Conservation (phyloP, 768 basidiomycete genomes). For the Phylloporus scabripes region DNA sequence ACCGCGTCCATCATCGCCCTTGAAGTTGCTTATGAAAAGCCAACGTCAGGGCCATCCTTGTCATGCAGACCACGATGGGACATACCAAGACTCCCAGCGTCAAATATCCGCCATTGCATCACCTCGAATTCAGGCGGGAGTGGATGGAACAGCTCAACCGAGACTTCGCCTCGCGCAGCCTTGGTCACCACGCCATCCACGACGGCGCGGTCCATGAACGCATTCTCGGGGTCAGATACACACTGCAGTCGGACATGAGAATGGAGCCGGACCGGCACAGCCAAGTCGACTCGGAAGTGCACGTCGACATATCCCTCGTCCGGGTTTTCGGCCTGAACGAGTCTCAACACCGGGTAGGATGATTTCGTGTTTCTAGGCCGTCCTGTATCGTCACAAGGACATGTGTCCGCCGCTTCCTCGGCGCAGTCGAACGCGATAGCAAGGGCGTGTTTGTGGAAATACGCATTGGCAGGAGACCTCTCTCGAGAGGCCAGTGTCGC, state of each 20-base stretch:
- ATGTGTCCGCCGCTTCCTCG: conserved; percentile 62
- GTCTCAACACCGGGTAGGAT: conserved; percentile 29
- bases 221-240: conserved; percentile 49
- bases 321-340: conserved; percentile 18
- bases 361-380: conserved; percentile 40
- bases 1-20: conserved; percentile 64
- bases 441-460: conserved; percentile 52
- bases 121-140: conserved; percentile 53
- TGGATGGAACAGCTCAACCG: conserved; percentile 48
- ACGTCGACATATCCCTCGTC: conserved; percentile 41
- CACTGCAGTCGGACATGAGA: conserved; percentile 62
- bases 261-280: conserved; percentile 48
- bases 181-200: conserved; percentile 58
- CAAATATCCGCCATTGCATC: conserved; percentile 63
- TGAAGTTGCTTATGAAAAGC: conserved; percentile 42
- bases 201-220: conserved; percentile 40
- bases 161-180: conserved; percentile 48
- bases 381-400: conserved; percentile 62
- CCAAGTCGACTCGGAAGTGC: conserved; percentile 51
- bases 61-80: neutral
- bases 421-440: conserved; percentile 58
- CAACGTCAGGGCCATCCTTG: conserved; percentile 1
- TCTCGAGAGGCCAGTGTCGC: conserved; percentile 27
- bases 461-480: conserved; percentile 28
- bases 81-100: conserved; percentile 55